Conservation (phyloP, 371 early-diverging fungal species). For the Capillidium heterosporum region DNA sequence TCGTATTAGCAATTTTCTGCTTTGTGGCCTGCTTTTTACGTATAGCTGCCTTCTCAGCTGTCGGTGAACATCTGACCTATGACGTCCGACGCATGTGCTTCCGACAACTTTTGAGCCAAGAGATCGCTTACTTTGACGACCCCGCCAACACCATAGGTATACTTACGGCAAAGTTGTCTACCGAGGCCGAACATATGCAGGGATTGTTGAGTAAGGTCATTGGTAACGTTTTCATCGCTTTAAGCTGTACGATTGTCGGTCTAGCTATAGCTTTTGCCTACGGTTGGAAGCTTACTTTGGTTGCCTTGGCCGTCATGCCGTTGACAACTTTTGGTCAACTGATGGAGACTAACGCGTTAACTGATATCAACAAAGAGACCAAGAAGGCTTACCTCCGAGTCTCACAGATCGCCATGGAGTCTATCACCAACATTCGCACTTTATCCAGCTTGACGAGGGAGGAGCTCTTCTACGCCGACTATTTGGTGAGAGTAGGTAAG, state of each 20-base stretch:
- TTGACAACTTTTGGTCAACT: slow-evolving; percentile 7
- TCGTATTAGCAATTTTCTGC: slow-evolving; percentile 28
- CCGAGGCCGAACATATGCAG: slow-evolving; percentile 45
- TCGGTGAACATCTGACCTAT: slow-evolving; percentile 34
- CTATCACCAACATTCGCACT: slow-evolving; percentile 66
- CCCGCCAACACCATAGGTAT: slow-evolving; percentile 57
- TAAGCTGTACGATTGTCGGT: slow-evolving; percentile 1
- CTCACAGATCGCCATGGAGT: slow-evolving; percentile 66
- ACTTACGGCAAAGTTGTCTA: slow-evolving; percentile 58
- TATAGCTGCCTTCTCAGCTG: slow-evolving; percentile 19
- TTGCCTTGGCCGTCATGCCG: slow-evolving; percentile 32
- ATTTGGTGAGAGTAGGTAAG: slow-evolving; percentile 24
- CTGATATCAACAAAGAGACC: slow-evolving; percentile 14
- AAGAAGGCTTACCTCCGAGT: slow-evolving; percentile 40
- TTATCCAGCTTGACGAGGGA: slow-evolving; percentile 67
- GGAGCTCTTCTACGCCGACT: slow-evolving; percentile 37
- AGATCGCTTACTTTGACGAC: slow-evolving; percentile 54
- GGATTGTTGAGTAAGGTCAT: slow-evolving; percentile 17
- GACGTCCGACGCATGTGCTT: slow-evolving; percentile 33
- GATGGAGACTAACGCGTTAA: slow-evolving; percentile 29
- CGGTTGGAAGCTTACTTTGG: slow-evolving; percentile 47
- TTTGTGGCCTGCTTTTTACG: slow-evolving; percentile 22
- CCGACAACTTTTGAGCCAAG: slow-evolving; percentile 32
- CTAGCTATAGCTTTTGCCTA: slow-evolving; percentile 32
- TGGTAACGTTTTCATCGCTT: slow-evolving; percentile 7